Evolutionary conservation across 768 basidiomycete genomes (phyloP), one percentile per base, ranked within the genome.

Genomic region (Dioszegia crocea): DNA sequence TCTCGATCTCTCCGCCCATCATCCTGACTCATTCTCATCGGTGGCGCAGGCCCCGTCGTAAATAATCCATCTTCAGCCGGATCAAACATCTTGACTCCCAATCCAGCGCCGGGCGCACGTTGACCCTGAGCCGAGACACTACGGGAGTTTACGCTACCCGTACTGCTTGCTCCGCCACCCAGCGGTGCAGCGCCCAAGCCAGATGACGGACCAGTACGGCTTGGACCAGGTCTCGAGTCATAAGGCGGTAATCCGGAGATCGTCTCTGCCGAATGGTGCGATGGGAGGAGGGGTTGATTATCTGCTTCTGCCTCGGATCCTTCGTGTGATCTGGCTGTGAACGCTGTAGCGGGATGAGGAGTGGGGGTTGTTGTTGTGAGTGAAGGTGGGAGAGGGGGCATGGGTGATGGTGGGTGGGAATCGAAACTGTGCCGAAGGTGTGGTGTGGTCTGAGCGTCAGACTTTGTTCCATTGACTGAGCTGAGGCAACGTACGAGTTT

Each of bases 1-100:
- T 45, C 57, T n/a, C 60, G 67, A 49, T 65, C 63, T 62, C 67
- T 65, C 64, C 64, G 66, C 31, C 65, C 56, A 16, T 53, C 61
- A 16, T 53, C 47, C 47, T 48, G 23, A 4, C 26, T 29, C 14
- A 12, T 48, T 6, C 46, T 33, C 14, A 14, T n/a, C n/a, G n/a
- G n/a, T n/a, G n/a, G n/a, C n/a, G n/a, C n/a, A n/a, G n/a, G n/a
- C n/a, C n/a, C 26, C 12, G 17, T n/a, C n/a, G 31, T 17, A 16
- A 47, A 57, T 10, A 36, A 27, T 21, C 6, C 14, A 27, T 53
- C 51, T 11, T 41, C 51, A 23, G 24, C 51, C 51, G 38, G 38
- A 53, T 53, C 51, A 40, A 10, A 12, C 51, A 53, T 53, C 51
- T 21, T 39, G 11, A 40, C 23, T 40, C 51, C 38, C 26, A 51